phyloP scores from a whole-genome alignment of 768 basidiomycete species.

The Phanerodontia chrysosporium region DNA sequence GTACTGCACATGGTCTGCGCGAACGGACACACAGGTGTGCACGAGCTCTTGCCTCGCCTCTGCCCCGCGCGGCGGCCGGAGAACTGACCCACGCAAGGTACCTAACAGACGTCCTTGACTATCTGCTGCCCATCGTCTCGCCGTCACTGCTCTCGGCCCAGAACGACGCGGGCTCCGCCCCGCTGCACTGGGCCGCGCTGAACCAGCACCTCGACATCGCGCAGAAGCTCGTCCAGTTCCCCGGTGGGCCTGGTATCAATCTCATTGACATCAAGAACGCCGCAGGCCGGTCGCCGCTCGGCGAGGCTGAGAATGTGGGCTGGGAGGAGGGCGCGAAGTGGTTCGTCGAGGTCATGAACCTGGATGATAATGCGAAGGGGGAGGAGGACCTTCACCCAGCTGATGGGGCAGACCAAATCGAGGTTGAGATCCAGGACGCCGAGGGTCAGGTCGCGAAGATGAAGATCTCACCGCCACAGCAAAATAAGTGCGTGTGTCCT shows the following conservation, averaged over 20 bases:
- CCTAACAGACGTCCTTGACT: conserved; percentile 66
- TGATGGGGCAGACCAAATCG: conserved; percentile 40
- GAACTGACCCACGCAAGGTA: conserved; percentile 43
- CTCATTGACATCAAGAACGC: conserved; percentile 75
- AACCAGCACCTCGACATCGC: conserved; percentile 70
- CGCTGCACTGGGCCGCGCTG: conserved; percentile 88
- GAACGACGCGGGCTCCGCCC: conserved; percentile 74
- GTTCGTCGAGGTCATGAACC: conserved; percentile 77
- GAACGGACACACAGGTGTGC: conserved; percentile 84
- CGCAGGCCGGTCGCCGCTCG: conserved; percentile 72
- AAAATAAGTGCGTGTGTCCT: neutral
- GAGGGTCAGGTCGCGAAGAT: conserved; percentile 66
- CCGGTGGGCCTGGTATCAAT: conserved; percentile 55
- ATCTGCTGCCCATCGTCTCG: conserved; percentile 59
- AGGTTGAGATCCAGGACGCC: conserved; percentile 70
- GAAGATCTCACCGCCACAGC: conserved; percentile 25
- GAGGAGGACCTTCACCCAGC: conserved; percentile 35
- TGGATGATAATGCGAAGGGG: conserved; percentile 45
- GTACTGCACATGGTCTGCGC: conserved; percentile 83
- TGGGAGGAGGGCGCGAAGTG: conserved; percentile 85
- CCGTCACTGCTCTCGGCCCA: conserved; percentile 52
- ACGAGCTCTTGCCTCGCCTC: too few species aligned
- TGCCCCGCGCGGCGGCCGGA: conserved; percentile 13
- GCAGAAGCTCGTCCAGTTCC: conserved; percentile 54
- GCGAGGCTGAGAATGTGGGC: conserved; percentile 72